Conservation (phyloP, 768 basidiomycete genomes). For the Scleroderma bovista region DNA sequence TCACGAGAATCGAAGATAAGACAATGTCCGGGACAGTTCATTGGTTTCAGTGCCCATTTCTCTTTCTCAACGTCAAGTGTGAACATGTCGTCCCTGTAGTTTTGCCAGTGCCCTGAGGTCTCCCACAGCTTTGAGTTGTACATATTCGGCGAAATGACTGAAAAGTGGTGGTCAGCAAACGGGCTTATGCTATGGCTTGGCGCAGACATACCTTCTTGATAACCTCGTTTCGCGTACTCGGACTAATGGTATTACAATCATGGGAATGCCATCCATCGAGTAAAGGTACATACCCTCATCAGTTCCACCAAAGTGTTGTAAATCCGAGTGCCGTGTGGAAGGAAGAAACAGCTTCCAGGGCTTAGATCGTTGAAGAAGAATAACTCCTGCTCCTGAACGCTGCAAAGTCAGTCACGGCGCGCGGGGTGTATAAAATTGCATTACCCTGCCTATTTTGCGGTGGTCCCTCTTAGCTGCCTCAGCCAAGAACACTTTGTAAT, state of each 20-base stretch:
- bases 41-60: conserved; percentile 92
- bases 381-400: conserved; percentile 78
- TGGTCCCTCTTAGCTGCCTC: conserved; percentile 99
- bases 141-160: conserved; percentile 98
- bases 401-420: neutral
- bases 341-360: conserved; percentile 87
- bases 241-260: conserved; percentile 37
- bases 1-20: conserved; percentile 50
- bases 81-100: conserved; percentile 99
- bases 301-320: conserved; percentile 91
- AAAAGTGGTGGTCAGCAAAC: conserved; percentile 6
- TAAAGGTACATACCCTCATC: conserved; percentile 62
- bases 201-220: conserved; percentile 70
- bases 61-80: conserved; percentile 92
- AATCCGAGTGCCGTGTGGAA: conserved; percentile 90
- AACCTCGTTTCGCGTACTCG: conserved; percentile 94
- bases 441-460: conserved; percentile 85
- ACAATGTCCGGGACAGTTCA: conserved; percentile 72
- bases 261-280: conserved; percentile 1
- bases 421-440: neutral
- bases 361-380: conserved; percentile 98
- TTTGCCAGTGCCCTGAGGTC: conserved; percentile 96
- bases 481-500: conserved; percentile 92
- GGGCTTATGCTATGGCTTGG: neutral
- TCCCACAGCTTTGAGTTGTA: conserved; percentile 96